Evolutionary conservation across 345 rosid genomes (phyloP), one percentile per base, ranked within the genome.

Genomic region (Gossypium sturtianum): DNA sequence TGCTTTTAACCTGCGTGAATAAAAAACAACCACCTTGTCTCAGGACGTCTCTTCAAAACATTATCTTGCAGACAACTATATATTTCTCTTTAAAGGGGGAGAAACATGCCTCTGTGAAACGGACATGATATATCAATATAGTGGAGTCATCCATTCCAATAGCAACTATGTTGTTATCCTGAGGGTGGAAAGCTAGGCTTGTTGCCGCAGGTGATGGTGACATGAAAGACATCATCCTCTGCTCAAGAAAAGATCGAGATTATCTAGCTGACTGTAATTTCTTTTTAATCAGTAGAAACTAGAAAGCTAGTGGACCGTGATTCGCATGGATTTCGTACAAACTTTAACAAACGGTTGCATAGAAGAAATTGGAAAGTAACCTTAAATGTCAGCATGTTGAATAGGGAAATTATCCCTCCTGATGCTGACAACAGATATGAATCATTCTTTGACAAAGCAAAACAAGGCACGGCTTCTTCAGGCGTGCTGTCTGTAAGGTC

Each of bases 101-200:
- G 41, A 20, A 2, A 44, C 52, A 12, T 44, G 70, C 70, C 70
- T 66, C 12, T 44, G 29, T 2, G 6, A 45, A 10, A 22, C 73
- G 82, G 56, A 74, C 75, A 63, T 79, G 57, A 54, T 85, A 83
- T 69, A 82, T 82, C 11, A 69, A 23, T 43, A 84, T 82, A 19
- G 74, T 73, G 45, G 78, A 82, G 51, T 84, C 79, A 12, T 75
- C 84, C 82, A 78, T 82, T 57, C 84, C 85, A 61, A 82, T 49
- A 25, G 82, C 83, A 67, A 82, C 22, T 65, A 82, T 67, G 73
- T 84, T 84, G 80, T 84, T 84, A 69, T 84, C 85, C 63, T 17
- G 79, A 70, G 87, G 87, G 56, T 76, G 60, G 75, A 82, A 78
- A n/a, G 83, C 81, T 27, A 82, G 66, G 64, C 79, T 71, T 10